Conservation (phyloP, 1,284 basidiomycete genomes). For the Taiwanofungus camphoratus region DNA sequence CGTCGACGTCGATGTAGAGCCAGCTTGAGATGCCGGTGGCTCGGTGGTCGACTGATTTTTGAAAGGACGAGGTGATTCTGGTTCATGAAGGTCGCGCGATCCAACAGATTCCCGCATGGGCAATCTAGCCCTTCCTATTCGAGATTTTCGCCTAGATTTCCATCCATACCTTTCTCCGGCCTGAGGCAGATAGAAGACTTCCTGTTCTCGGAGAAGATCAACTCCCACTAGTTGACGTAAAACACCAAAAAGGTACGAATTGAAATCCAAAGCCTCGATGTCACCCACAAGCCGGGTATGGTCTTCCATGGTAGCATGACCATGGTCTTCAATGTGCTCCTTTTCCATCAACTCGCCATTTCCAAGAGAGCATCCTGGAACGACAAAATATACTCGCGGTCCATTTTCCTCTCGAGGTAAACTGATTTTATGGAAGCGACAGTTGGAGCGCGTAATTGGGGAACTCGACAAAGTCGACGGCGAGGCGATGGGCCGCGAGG, state of each 20-base stretch:
- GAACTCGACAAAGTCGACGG: conserved; percentile 6
- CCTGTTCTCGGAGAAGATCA: conserved; percentile 55
- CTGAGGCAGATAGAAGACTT: conserved; percentile 54
- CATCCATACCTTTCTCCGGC: conserved; percentile 25
- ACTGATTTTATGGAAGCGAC: conserved; percentile 61
- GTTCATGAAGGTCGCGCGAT: conserved; percentile 16
- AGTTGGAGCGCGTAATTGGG: conserved; percentile 48
- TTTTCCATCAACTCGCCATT: conserved; percentile 50
- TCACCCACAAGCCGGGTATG: conserved; percentile 40
- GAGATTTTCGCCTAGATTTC: conserved; percentile 15
- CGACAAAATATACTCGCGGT: conserved; percentile 49
- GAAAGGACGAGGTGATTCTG: conserved; percentile 13
- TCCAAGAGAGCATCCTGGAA: conserved; percentile 59
- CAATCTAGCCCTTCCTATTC: conserved; percentile 25
- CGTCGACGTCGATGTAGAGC: conserved; percentile 19
- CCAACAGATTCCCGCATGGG: conserved; percentile 25
- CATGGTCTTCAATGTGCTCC: conserved; percentile 54
- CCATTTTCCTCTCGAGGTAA: conserved; percentile 47
- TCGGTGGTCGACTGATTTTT: conserved; percentile 8
- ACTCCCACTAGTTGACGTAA: conserved; percentile 55
- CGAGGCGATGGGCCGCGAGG: not conserved
- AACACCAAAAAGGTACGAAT: conserved; percentile 45
- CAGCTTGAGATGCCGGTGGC: conserved; percentile 17
- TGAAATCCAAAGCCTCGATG: conserved; percentile 46
- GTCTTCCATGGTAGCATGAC: conserved; percentile 47